Evolutionary conservation across 2,329 filamentous ascomycete species (phyloP).

Genomic region (Sporothrix luriei): DNA sequence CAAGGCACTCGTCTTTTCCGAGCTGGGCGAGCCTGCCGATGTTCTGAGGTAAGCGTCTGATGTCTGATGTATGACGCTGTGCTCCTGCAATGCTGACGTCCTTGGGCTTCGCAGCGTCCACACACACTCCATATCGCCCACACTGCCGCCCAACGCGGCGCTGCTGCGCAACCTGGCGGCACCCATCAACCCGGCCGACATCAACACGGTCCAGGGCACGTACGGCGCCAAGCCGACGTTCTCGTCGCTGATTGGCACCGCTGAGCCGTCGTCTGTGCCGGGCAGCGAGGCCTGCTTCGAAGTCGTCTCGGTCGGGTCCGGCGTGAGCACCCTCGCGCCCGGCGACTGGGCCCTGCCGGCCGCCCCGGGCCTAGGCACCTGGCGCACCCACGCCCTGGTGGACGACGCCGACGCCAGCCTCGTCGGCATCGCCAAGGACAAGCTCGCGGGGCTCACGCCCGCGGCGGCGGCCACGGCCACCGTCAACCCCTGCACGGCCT

Average conservation of each 20-base stretch:
- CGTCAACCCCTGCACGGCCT: conserved; percentile 93
- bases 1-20: conserved; percentile 75
- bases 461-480: conserved; percentile 83
- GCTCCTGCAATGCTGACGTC: background rate
- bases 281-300: conserved; percentile 96
- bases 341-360: conserved; percentile 96
- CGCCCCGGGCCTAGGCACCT: conserved; percentile 82
- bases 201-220: conserved; percentile 96
- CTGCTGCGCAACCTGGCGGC: conserved; percentile 87
- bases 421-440: conserved; percentile 57
- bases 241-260: conserved; percentile 71
- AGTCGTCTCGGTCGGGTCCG: conserved; percentile 69
- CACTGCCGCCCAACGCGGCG: conserved; percentile 64
- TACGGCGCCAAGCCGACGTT: conserved; percentile 86
- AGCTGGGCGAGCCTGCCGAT: conserved; percentile 73
- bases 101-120: conserved; percentile 57
- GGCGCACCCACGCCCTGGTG: conserved; percentile 87
- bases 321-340: conserved; percentile 57
- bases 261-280: conserved; percentile 72
- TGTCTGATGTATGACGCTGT: too few relatives aligned
- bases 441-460: conserved; percentile 57
- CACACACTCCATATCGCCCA: conserved; percentile 74
- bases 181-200: conserved; percentile 94
- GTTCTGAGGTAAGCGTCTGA: conserved; percentile 59
- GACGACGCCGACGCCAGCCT: conserved; percentile 57